A percentile compares a stretch with the other conserved stretches of the same genome.
Conservation (phyloP, 2,329 filamentous ascomycete species). For the Annulohypoxylon truncatum region DNA sequence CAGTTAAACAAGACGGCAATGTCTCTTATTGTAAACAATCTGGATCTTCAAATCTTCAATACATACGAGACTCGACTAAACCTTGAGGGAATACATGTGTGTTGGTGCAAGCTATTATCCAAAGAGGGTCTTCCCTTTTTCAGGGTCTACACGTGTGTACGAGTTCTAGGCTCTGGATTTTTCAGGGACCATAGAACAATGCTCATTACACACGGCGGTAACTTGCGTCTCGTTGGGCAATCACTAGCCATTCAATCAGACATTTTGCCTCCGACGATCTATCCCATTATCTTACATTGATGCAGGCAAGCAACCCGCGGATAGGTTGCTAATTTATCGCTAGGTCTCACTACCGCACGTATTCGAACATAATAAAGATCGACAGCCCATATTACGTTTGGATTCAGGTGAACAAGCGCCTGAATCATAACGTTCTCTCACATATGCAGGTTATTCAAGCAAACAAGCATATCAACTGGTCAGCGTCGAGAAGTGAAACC, state of each 20-base stretch:
- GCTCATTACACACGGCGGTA: constrained; percentile 39
- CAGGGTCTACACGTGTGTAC: constrained; percentile 22
- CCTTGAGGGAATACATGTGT: neutral
- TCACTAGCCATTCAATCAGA: constrained; percentile 31
- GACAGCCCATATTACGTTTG: constrained; percentile 34
- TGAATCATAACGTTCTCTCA: constrained; percentile 30
- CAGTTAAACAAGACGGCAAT: constrained; percentile 21
- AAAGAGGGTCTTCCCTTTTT: constrained; percentile 12
- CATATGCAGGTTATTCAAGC: constrained; percentile 11
- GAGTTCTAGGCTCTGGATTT: constrained; percentile 25
- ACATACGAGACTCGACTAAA: constrained; percentile 1
- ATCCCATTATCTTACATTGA: constrained; percentile 23
- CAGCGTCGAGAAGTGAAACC: constrained; percentile 38
- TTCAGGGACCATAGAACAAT: constrained; percentile 27
- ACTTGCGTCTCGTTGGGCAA: constrained; percentile 32
- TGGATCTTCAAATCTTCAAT: constrained; percentile 11
- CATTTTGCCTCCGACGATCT: constrained; percentile 34
- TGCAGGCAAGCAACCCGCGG: constrained; percentile 20
- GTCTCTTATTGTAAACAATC: constrained; percentile 20
- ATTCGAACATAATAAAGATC: constrained; percentile 27
- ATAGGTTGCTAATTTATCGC: constrained; percentile 21
- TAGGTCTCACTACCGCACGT: constrained; percentile 27
- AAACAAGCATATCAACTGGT: constrained; percentile 30
- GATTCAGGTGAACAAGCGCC: constrained; percentile 37
- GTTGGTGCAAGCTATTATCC: neutral